Evolutionary conservation across 306 rosid genomes (phyloP).

Genomic region (Medicago lupulina): DNA sequence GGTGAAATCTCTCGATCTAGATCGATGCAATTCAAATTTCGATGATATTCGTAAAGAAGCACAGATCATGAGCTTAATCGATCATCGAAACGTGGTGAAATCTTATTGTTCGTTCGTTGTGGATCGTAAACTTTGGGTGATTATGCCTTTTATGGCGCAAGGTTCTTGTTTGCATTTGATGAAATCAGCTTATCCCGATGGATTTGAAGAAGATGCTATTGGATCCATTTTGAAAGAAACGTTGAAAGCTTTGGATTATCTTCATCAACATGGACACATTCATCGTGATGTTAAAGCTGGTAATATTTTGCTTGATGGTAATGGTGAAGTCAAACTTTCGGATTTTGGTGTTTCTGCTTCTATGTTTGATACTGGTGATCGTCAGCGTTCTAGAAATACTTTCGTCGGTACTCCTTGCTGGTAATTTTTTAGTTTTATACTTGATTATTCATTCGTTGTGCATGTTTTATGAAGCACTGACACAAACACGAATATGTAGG

Average conservation of each 20-base stretch:
- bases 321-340: slow-evolving; percentile 86
- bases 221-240: slow-evolving; percentile 85
- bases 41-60: slow-evolving; percentile 88
- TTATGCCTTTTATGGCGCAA: slow-evolving; percentile 96
- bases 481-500: too few species aligned
- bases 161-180: slow-evolving; percentile 97
- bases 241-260: slow-evolving; percentile 88
- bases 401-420: slow-evolving; percentile 99
- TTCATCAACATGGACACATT: slow-evolving; percentile 93
- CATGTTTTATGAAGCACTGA: too few species aligned
- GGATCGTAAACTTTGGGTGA: slow-evolving; percentile 83
- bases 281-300: slow-evolving; percentile 99
- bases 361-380: slow-evolving; percentile 93
- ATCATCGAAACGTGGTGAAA: slow-evolving; percentile 85
- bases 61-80: slow-evolving; percentile 92
- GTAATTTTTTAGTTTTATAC: slow-evolving; percentile 25
- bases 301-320: slow-evolving; percentile 76
- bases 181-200: slow-evolving; percentile 87
- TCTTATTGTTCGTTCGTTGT: slow-evolving; percentile 94
- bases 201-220: slow-evolving; percentile 87
- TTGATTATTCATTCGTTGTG: too few species aligned
- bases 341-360: slow-evolving; percentile 99
- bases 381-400: slow-evolving; percentile 89
- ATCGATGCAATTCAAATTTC: slow-evolving; percentile 89
- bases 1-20: slow-evolving; percentile 95